phyloP scores from a whole-genome alignment of 1,284 basidiomycete genomes.

The Ustilago xerochloae region DNA sequence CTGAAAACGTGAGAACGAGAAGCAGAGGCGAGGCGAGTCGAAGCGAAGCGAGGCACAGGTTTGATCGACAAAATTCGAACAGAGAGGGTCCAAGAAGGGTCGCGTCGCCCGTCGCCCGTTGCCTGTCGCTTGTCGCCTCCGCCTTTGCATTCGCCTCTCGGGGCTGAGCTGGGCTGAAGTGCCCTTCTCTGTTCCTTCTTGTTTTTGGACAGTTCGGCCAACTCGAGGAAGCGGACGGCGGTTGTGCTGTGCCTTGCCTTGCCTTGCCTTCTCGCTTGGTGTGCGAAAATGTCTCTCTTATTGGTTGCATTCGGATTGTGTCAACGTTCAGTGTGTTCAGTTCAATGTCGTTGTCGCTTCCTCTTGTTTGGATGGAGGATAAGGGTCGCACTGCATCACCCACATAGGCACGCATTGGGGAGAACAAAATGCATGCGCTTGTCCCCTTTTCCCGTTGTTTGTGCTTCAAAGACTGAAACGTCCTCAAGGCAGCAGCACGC shows the following conservation, averaged over 20 bases:
- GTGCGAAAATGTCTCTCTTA: neutral
- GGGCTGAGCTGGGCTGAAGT: neutral
- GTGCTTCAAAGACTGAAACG: too few species aligned
- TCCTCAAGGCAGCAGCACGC: too few species aligned
- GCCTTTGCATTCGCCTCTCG: too few species aligned
- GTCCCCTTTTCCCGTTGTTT: neutral
- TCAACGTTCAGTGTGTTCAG: neutral
- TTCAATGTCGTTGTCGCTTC: neutral
- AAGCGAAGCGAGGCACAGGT: neutral
- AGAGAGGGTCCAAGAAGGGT: neutral
- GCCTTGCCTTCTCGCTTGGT: too few species aligned
- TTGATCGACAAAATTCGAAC: slow-evolving; percentile 5
- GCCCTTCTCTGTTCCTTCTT: too few species aligned
- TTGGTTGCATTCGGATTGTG: slow-evolving; percentile 10
- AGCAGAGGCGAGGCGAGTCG: neutral
- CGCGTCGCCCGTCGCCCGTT: too few species aligned
- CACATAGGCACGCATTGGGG: neutral
- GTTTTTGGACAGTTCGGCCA: too few species aligned
- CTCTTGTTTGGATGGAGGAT: neutral
- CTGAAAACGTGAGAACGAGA: neutral
- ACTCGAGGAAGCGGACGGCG: too few species aligned
- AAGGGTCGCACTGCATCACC: neutral
- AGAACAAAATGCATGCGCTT: neutral
- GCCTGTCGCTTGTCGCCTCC: too few species aligned
- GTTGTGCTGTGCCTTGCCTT: too few species aligned